Evolutionary conservation across 768 basidiomycete species (phyloP), one percentile per base, ranked within the genome.

Genomic region (Pleurotus pulmonarius): DNA sequence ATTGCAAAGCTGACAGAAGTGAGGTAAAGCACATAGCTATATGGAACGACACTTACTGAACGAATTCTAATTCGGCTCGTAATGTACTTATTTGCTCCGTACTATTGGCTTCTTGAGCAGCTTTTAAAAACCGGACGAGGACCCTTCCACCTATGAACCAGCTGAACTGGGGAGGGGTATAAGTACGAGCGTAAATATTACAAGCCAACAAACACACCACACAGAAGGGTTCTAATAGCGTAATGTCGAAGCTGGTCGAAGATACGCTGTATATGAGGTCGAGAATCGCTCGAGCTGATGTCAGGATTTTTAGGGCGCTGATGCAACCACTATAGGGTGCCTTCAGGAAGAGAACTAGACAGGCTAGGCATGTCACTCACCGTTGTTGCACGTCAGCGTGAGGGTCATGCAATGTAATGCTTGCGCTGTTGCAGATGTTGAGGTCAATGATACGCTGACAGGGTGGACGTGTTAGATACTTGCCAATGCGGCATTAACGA

Each of bases 101-200:
- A 56, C 78, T 78, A 16, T 82, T 78, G 4, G 76, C 77, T 37
- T 87, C 80, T 29, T 83, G 73, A 3, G 87, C 83, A 29, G 83
- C 84, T 59, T 82, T 80, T 34, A 88, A 68, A 66, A 89, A 89
- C 12, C 86, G 78, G 15, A 83, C 78, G 18, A 91, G 75, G 9
- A 87, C 84, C 25, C 86, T 75, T 2, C 87, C 88, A 45, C 79
- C 80, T 49, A 79, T 73, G 64, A 87, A 90, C 87, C 87, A 92
- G 61, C 79, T 80, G 60, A 85, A 83, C 84, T 87, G 55, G 2
- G 55, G 2, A 11, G 25, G 29, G 16, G 29, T 5, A 49, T 55
- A 56, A 46, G 29, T 11, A 34, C 29, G 29, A 11, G 24, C 25
- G 55, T 26, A 24, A 43, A 15, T 56, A 5, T 3, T 3, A 51